These are phyloP conservation scores for Stachybotrys elegans DNA, from an alignment of 2,329 filamentous ascomycete species.

Conservation along the genomic window DNA sequence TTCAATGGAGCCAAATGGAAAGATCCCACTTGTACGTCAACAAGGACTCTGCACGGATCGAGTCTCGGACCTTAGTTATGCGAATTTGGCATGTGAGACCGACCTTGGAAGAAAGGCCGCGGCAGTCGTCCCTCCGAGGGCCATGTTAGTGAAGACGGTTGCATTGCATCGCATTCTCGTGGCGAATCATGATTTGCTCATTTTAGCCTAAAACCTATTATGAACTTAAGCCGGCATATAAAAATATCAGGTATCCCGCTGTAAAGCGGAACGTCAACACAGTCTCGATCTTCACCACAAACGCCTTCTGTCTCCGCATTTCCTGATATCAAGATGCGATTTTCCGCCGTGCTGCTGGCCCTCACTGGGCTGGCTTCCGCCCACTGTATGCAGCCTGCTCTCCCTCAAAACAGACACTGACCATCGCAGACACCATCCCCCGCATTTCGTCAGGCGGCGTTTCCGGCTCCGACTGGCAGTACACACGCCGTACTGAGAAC, in stretches of 20 bases:
- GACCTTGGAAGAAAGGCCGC: neutral
- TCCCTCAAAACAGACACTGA: neutral
- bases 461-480: constrained; percentile 15
- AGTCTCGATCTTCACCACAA: neutral
- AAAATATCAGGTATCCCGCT: neutral
- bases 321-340: neutral
- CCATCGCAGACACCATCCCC: neutral
- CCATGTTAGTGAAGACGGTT: neutral
- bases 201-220: neutral
- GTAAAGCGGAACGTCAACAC: neutral
- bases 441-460: neutral
- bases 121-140: neutral
- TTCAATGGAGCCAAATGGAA: no score
- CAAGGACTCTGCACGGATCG: no score
- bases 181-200: neutral
- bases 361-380: neutral
- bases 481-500: constrained; percentile 42
- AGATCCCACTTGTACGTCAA: no score
- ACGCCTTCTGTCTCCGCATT: neutral
- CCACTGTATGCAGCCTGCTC: neutral
- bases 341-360: neutral
- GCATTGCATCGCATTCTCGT: neutral
- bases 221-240: neutral
- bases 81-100: neutral
- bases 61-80: neutral